Evolutionary conservation across 495 filamentous ascomycete species (phyloP), one percentile per base, ranked within the genome.

Genomic region (Neurospora sp.): DNA sequence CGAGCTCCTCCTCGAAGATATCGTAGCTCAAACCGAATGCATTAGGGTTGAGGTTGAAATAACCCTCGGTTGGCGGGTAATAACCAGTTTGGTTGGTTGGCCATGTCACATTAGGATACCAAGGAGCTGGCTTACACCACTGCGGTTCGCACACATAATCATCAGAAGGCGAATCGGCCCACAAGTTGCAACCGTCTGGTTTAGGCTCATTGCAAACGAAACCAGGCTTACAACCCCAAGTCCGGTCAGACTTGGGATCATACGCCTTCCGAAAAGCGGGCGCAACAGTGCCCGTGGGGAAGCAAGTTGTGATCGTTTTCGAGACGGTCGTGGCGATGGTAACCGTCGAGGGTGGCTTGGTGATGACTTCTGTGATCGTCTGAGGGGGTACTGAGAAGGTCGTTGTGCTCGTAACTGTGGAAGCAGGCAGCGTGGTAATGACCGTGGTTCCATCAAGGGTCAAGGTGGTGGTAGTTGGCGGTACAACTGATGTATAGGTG

Each of bases 191-290:
- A 38, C 79, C 78, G 7, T 48, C 78, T 0, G 84, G 81, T 74
- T 83, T 85, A 1, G 86, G 82, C 73, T 80, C 79, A 48, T 79
- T 80, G 79, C 91, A 93, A 27, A 93, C 80, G 16, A 74, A 88
- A 1, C 91, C 91, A 11, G 91, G 88, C 10, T 79, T 70, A 74
- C 91, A 93, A 40, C 91, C 91, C 84, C 85, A 90, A 1, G 85
- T 86, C 41, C 76, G 79, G 48, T 87, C 80, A 5, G 80, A 81
- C 1, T 69, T 39, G 0, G 16, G 18, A 40, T 37, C 42, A 18
- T 37, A 35, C 22, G 22, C 16, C 61, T 20, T 35, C 16, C 10
- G 71, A 70, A 40, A 44, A 5, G 40, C 9, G 40, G 35, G 40
- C 61, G 69, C 73, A 38, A 37, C 76, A 38, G 22, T 78, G 2